Percentiles rank a stretch among this genome's conserved stretches.
Conservation (phyloP, 306 rosid species). For the Myrica gale region DNA sequence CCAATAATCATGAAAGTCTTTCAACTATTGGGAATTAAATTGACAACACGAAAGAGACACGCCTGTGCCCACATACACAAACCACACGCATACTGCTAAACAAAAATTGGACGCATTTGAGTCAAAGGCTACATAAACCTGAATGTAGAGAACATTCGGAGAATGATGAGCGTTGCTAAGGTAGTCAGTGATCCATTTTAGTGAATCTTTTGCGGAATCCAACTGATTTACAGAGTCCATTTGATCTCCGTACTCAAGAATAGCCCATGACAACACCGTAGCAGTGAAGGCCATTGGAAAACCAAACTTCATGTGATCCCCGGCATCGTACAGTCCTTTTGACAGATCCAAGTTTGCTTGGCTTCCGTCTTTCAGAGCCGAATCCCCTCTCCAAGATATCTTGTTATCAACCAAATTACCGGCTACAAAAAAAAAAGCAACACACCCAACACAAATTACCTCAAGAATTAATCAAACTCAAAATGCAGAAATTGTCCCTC, state of each 20-base stretch:
- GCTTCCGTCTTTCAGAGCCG: constrained; percentile 73
- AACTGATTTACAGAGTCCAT: constrained; percentile 77
- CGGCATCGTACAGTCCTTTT: constrained; percentile 95
- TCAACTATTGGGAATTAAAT: neutral
- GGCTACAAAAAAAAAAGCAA: constrained; percentile 50
- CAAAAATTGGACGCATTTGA: constrained; percentile 4
- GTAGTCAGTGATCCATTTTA: constrained; percentile 97
- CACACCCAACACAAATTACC: constrained; percentile 11
- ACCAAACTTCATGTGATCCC: constrained; percentile 93
- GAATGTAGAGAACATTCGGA: constrained; percentile 78
- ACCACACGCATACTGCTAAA: constrained; percentile 9
- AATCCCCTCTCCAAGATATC: constrained; percentile 93
- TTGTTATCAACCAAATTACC: constrained; percentile 64
- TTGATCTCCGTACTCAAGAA: constrained; percentile 91
- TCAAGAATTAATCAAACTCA: too few species aligned
- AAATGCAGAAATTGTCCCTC: too few species aligned
- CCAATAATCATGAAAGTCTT: constrained; percentile 10
- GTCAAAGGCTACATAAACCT: constrained; percentile 47
- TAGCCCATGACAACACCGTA: constrained; percentile 85
- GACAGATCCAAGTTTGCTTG: constrained; percentile 67
- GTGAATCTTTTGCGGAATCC: constrained; percentile 59
- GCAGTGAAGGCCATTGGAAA: constrained; percentile 95
- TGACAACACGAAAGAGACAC: constrained; percentile 16
- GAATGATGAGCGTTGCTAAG: constrained; percentile 75
- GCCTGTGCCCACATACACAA: neutral